Conservation (phyloP, 129 eudicot genomes). For the Helichrysum umbraculigerum region DNA sequence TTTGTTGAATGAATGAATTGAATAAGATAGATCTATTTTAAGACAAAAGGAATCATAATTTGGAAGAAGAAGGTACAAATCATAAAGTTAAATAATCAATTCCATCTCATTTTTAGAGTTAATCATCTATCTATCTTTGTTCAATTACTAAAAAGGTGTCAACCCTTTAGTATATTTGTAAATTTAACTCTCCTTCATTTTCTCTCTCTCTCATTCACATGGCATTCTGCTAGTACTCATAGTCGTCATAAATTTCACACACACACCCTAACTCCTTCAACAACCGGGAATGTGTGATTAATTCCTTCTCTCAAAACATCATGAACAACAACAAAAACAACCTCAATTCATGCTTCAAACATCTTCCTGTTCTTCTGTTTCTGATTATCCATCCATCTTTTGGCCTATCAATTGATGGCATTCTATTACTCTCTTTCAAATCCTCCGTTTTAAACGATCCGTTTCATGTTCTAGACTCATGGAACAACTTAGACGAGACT, state of each 20-base stretch:
- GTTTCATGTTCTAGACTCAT: slow-evolving; percentile 39
- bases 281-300: slow-evolving; percentile 15
- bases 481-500: slow-evolving; percentile 50
- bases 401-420: slow-evolving; percentile 62
- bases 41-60: slow-evolving; percentile 13
- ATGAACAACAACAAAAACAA: slow-evolving; percentile 25
- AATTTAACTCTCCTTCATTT: neutral
- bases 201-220: slow-evolving; percentile 29
- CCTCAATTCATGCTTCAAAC: slow-evolving; percentile 25
- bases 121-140: neutral
- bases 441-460: slow-evolving; percentile 60
- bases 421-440: slow-evolving; percentile 65
- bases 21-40: neutral
- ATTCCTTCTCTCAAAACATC: slow-evolving; percentile 6
- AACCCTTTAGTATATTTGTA: slow-evolving; percentile 9
- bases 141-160: slow-evolving; percentile 25
- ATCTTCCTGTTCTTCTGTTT: slow-evolving; percentile 26
- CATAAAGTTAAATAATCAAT: neutral
- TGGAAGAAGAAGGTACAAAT: neutral
- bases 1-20: neutral
- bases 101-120: neutral
- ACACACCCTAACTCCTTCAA: slow-evolving; percentile 2
- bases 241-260: slow-evolving; percentile 23
- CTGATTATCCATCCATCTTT: slow-evolving; percentile 23
- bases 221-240: slow-evolving; percentile 32